Conservation (phyloP, 805 yeast genomes). For the Candida methanosorbosa region DNA sequence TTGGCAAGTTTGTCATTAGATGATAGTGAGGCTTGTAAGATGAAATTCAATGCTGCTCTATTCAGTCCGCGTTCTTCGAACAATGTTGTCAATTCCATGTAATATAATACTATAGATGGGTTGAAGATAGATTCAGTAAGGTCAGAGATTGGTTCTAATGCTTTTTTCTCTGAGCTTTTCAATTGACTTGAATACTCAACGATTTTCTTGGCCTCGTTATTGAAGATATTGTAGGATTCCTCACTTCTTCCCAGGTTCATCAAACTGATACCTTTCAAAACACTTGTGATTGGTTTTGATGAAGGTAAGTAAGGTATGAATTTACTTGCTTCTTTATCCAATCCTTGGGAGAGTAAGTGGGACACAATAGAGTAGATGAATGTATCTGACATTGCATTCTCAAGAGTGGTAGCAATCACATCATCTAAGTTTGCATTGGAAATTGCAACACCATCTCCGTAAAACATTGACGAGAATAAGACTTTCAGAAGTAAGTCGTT, state of each 20-base stretch:
- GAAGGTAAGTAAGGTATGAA: slow-evolving; percentile 13
- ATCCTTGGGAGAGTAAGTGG: slow-evolving; percentile 9
- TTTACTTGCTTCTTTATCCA: slow-evolving; percentile 5
- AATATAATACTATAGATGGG: slow-evolving; percentile 26
- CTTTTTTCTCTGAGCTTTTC: slow-evolving; percentile 12
- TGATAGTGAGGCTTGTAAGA: slow-evolving; percentile 12
- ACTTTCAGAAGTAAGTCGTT: not conserved
- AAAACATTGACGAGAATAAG: not conserved
- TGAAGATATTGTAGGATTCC: slow-evolving; percentile 23
- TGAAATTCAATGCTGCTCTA: slow-evolving; percentile 27
- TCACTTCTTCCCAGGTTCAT: slow-evolving; percentile 14
- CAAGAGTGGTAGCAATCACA: slow-evolving; percentile 9
- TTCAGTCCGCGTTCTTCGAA: slow-evolving; percentile 24
- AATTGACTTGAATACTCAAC: slow-evolving; percentile 9
- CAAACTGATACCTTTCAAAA: slow-evolving; percentile 19
- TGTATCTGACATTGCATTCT: slow-evolving; percentile 8
- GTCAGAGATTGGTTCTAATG: slow-evolving; percentile 4
- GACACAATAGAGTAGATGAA: slow-evolving; percentile 15
- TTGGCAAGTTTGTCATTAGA: slow-evolving; percentile 2
- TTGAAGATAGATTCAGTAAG: slow-evolving; percentile 16
- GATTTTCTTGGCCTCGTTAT: slow-evolving; percentile 18
- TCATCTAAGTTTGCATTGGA: slow-evolving; percentile 15
- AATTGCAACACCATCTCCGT: slow-evolving; percentile 17
- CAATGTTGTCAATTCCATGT: slow-evolving; percentile 27
- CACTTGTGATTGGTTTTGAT: slow-evolving; percentile 11